phyloP scores from a whole-genome alignment of 2,329 filamentous ascomycete species.

The Neopestalotiopsis sp. region DNA sequence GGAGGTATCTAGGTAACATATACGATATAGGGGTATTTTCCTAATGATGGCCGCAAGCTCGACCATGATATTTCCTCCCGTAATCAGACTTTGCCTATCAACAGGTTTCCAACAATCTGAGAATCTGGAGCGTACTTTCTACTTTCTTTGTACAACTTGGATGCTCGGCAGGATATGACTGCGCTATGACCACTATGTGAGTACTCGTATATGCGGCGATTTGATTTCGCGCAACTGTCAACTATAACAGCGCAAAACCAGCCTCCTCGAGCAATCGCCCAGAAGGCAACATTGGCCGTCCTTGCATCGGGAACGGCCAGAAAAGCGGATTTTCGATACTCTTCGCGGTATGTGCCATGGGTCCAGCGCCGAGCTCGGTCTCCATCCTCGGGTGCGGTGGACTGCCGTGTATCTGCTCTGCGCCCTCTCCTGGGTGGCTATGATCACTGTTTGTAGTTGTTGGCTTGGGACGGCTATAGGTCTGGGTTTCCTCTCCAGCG shows the following conservation, averaged over 20 bases:
- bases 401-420: slow-evolving; percentile 16
- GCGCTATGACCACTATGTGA: too few species aligned
- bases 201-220: too few species aligned
- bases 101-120: too few species aligned
- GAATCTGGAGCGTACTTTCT: too few species aligned
- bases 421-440: neutral
- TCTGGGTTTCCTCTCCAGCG: neutral
- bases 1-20: neutral
- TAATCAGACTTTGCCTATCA: too few species aligned
- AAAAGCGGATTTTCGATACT: slow-evolving; percentile 59
- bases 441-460: neutral
- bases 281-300: slow-evolving; percentile 56
- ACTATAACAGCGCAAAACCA: slow-evolving; percentile 52
- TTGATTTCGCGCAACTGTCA: neutral
- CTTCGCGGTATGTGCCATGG: slow-evolving; percentile 33
- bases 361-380: slow-evolving; percentile 22
- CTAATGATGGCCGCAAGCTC: too few species aligned
- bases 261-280: slow-evolving; percentile 54
- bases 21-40: neutral
- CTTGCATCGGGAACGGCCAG: slow-evolving; percentile 67
- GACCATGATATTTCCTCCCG: too few species aligned
- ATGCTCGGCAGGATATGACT: too few species aligned
- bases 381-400: neutral
- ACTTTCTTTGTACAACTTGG: too few species aligned
- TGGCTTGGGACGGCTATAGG: neutral